Evolutionary conservation across 805 yeast species (phyloP).

Genomic region (Millerozyma acaciae): DNA sequence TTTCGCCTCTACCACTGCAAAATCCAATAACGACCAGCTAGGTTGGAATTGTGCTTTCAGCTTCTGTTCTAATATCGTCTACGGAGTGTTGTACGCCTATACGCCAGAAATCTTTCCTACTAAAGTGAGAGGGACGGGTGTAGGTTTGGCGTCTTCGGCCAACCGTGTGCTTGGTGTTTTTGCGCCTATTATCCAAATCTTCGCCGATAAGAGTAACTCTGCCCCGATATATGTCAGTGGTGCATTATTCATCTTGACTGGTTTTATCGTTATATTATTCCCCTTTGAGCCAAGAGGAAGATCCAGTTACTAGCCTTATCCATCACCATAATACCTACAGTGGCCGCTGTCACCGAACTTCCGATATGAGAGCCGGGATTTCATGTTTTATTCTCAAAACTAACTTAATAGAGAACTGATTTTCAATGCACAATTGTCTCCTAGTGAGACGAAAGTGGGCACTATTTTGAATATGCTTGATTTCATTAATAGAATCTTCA

Average conservation of each 20-base stretch:
- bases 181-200: slow-evolving; percentile 56
- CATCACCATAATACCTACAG: too few species aligned
- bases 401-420: too few species aligned
- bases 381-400: too few species aligned
- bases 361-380: too few species aligned
- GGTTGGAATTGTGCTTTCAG: slow-evolving; percentile 47
- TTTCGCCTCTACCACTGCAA: slow-evolving; percentile 61
- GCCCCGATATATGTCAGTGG: slow-evolving; percentile 64
- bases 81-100: slow-evolving; percentile 60
- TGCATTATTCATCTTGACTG: slow-evolving; percentile 47
- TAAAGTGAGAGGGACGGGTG: slow-evolving; percentile 51
- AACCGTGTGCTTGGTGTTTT: slow-evolving; percentile 52
- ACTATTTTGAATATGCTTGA: too few species aligned
- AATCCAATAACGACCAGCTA: slow-evolving; percentile 42
- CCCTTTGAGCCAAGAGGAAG: slow-evolving; percentile 27
- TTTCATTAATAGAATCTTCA: too few species aligned
- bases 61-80: slow-evolving; percentile 50
- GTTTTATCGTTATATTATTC: slow-evolving; percentile 27
- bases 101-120: slow-evolving; percentile 62
- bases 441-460: too few species aligned
- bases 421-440: too few species aligned
- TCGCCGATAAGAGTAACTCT: slow-evolving; percentile 49
- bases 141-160: slow-evolving; percentile 54
- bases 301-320: too few species aligned
- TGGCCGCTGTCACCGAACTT: too few species aligned